Evolutionary conservation across 2,329 filamentous ascomycete genomes (phyloP).

Genomic region (Aspergillus cejpii): DNA sequence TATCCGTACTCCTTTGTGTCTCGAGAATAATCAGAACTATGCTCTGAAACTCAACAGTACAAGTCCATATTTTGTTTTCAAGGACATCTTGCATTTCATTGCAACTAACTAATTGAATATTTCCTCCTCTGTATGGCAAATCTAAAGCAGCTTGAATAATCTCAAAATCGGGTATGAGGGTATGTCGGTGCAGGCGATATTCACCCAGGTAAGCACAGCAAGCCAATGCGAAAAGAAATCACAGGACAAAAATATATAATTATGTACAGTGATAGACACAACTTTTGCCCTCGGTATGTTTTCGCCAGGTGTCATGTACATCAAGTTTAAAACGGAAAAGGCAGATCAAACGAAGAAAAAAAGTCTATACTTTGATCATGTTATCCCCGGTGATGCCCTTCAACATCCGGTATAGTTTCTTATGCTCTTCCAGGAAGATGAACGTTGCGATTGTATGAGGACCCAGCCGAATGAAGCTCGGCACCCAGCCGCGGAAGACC

Average conservation of each 20-base stretch:
- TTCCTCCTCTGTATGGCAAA: not conserved
- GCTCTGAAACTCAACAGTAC: too few species aligned
- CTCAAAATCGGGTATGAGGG: not conserved
- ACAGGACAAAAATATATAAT: constrained; percentile 1
- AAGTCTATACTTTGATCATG: constrained; percentile 43
- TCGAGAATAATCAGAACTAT: too few species aligned
- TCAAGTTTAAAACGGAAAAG: constrained; percentile 6
- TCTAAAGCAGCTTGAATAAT: not conserved
- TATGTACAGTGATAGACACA: constrained; percentile 2
- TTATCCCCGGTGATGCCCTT: constrained; percentile 40
- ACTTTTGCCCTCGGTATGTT: constrained; percentile 10
- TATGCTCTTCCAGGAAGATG: constrained; percentile 61
- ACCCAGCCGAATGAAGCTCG: constrained; percentile 59
- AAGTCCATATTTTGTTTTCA: too few species aligned
- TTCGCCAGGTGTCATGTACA: constrained; percentile 16
- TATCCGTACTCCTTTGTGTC: too few species aligned
- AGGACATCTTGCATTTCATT: too few species aligned
- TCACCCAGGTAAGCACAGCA: not conserved
- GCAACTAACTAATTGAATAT: too few species aligned
- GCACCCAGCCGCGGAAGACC: constrained; percentile 63
- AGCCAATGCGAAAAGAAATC: not conserved
- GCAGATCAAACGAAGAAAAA: constrained; percentile 3
- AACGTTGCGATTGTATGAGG: constrained; percentile 62
- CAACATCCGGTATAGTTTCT: constrained; percentile 52
- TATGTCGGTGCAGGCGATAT: not conserved